Conservation (phyloP, 306 rosid genomes). For the Mucuna pruriens region DNA sequence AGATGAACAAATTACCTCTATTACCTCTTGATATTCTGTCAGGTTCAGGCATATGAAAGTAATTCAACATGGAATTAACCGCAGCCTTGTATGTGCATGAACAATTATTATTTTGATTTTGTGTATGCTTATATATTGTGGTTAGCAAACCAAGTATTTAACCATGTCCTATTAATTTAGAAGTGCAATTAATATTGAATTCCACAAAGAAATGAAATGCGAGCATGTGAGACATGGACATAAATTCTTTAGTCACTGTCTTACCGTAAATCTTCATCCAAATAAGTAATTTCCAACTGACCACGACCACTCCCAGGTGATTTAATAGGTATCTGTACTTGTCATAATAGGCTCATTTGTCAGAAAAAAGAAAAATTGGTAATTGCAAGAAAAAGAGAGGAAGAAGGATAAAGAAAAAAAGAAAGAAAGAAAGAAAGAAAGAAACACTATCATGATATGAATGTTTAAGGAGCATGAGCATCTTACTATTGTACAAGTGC, state of each 20-base stretch:
- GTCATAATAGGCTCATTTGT: conserved; percentile 19
- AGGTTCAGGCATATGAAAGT: conserved; percentile 7
- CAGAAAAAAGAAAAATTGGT: background rate
- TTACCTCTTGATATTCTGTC: conserved; percentile 87
- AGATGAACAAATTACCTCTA: conserved; percentile 81
- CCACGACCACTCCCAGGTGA: conserved; percentile 89
- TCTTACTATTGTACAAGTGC: background rate
- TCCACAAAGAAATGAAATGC: background rate
- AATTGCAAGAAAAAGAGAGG: background rate
- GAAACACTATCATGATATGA: background rate
- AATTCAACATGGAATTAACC: conserved; percentile 13
- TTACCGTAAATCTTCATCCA: conserved; percentile 87
- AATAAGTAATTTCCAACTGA: conserved; percentile 76
- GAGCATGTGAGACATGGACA: conserved; percentile 19
- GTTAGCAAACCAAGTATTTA: background rate
- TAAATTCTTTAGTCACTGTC: conserved; percentile 1
- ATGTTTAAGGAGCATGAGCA: background rate
- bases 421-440: background rate
- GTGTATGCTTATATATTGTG: background rate
- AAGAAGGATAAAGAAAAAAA: background rate
- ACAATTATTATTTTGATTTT: background rate
- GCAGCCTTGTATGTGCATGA: background rate
- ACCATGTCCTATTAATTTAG: background rate
- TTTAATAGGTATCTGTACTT: conserved; percentile 74
- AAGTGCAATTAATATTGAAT: background rate